These are phyloP conservation scores for Gracilaria gracilis DNA, from an alignment of 23 red algal species.

Conservation along the genomic window DNA sequence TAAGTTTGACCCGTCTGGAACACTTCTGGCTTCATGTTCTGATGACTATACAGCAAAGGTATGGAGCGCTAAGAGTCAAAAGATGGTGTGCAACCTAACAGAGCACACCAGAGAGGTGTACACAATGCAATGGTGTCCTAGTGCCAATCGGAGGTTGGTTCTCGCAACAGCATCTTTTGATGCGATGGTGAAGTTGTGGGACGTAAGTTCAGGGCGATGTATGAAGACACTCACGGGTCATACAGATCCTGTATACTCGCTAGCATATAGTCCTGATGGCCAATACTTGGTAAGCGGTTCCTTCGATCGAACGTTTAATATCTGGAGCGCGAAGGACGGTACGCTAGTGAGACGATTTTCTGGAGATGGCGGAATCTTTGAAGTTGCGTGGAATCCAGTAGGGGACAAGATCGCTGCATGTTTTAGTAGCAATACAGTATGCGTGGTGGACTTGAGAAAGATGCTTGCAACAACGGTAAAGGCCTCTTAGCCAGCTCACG, in stretches of 20 bases:
- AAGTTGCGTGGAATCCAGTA: slow-evolving; percentile 88
- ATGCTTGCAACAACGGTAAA: slow-evolving; percentile 45
- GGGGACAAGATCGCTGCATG: slow-evolving; percentile 87
- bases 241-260: slow-evolving; percentile 86
- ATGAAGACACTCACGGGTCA: slow-evolving; percentile 85
- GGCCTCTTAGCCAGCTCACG: slow-evolving; percentile 24
- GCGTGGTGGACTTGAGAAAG: slow-evolving; percentile 83
- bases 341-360: slow-evolving; percentile 74
- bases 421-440: slow-evolving; percentile 89
- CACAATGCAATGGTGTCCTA: slow-evolving; percentile 90
- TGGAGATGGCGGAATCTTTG: slow-evolving; percentile 89
- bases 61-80: slow-evolving; percentile 74
- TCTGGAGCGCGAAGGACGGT: slow-evolving; percentile 91
- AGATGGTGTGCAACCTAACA: slow-evolving; percentile 73
- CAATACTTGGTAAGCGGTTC: slow-evolving; percentile 87
- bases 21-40: slow-evolving; percentile 88
- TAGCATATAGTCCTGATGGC: slow-evolving; percentile 90
- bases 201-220: slow-evolving; percentile 77
- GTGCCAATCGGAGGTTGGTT: slow-evolving; percentile 53
- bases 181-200: slow-evolving; percentile 92
- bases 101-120: slow-evolving; percentile 96
- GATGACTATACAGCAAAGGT: slow-evolving; percentile 97
- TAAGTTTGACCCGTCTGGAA: slow-evolving; percentile 93
- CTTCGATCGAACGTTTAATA: slow-evolving; percentile 85
- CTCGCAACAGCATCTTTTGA: slow-evolving; percentile 98